phyloP scores from a whole-genome alignment of 2,329 filamentous ascomycete genomes.

The Aspergillus glaucus region DNA sequence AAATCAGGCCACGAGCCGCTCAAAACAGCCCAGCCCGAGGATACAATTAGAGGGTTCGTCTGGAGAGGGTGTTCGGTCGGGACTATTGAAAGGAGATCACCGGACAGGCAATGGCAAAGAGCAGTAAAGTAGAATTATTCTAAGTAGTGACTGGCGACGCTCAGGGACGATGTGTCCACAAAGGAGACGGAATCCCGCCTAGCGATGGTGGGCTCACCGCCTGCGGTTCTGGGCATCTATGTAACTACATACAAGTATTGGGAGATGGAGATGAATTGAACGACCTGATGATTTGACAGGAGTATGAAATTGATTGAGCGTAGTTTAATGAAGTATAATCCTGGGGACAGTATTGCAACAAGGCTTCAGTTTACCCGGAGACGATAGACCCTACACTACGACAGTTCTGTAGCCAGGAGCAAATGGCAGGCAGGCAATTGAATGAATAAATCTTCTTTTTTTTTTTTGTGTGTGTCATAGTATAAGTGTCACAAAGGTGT shows the following conservation, averaged over 20 bases:
- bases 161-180: constrained; percentile 26
- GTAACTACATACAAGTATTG: background rate
- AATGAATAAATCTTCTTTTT: background rate
- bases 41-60: constrained; percentile 10
- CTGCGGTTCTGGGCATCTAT: constrained; percentile 11
- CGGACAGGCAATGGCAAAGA: constrained; percentile 12
- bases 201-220: constrained; percentile 20
- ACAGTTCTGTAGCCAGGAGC: no score
- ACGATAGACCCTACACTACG: no score
- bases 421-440: background rate
- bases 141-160: background rate
- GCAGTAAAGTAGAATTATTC: background rate
- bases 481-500: constrained; percentile 8
- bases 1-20: constrained; percentile 28
- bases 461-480: background rate
- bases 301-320: no score
- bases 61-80: background rate
- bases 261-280: background rate
- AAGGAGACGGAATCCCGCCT: constrained; percentile 27
- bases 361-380: no score
- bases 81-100: background rate
- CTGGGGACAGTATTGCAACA: no score
- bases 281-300: no score
- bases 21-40: constrained; percentile 23
- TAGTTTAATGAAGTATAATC: no score